These are phyloP conservation scores for Carex arenaria DNA, from an alignment of 202 grass and related monocot species.

Conservation along the genomic window DNA sequence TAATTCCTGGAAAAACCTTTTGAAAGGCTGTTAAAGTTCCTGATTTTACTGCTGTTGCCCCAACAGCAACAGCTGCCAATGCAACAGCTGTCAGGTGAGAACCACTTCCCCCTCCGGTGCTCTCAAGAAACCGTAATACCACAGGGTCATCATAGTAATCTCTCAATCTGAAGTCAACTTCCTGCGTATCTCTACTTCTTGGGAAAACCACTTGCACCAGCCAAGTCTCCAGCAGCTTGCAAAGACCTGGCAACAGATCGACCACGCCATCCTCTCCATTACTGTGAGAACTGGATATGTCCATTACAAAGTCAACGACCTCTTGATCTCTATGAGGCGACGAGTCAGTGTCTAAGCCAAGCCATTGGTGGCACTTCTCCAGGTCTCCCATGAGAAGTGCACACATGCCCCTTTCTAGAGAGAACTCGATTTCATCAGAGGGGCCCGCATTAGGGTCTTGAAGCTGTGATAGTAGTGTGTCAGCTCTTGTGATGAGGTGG, in stretches of 20 bases:
- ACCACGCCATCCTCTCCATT: conserved; percentile 15
- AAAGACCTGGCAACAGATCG: conserved; percentile 83
- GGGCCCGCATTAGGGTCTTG: conserved; percentile 57
- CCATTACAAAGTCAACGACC: conserved; percentile 73
- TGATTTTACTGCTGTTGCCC: conserved; percentile 71
- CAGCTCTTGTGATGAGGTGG: conserved; percentile 60
- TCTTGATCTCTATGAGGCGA: conserved; percentile 63
- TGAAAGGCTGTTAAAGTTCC: conserved; percentile 79
- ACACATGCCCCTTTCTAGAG: conserved; percentile 75
- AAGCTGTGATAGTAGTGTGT: conserved; percentile 74
- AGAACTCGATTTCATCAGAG: conserved; percentile 45
- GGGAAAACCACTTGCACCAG: conserved; percentile 78
- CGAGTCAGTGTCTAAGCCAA: conserved; percentile 66
- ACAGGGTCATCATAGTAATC: conserved; percentile 81
- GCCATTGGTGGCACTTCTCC: conserved; percentile 73
- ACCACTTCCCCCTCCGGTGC: conserved; percentile 59
- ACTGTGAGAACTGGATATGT: conserved; percentile 45
- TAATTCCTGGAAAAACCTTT: conserved; percentile 75
- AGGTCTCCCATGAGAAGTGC: conserved; percentile 76
- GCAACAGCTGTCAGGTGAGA: conserved; percentile 88
- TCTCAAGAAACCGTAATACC: conserved; percentile 88
- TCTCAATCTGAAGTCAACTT: conserved; percentile 66
- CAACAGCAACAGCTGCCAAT: conserved; percentile 70
- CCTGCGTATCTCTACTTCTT: conserved; percentile 81
- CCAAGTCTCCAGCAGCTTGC: conserved; percentile 92